Percentiles rank a stretch among this genome's conserved stretches.
Evolutionary conservation across 176 grass and related monocot species (phyloP).

Genomic region (Triticum turgidum): DNA sequence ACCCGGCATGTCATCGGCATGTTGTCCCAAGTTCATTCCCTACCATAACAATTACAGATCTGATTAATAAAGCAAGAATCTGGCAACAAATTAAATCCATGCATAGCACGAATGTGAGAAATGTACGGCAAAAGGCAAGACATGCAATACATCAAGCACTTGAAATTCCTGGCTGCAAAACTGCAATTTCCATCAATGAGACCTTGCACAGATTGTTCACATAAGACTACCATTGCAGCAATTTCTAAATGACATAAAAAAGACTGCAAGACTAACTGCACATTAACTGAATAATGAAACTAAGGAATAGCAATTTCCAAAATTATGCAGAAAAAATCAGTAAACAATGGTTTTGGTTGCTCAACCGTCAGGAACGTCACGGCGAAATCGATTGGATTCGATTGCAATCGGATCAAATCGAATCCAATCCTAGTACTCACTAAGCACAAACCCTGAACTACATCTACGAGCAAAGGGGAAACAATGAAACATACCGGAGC

Average conservation of each 20-base stretch:
- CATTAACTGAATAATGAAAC: not conserved
- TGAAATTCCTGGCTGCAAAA: not conserved
- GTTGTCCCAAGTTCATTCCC: not conserved
- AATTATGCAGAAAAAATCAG: not conserved
- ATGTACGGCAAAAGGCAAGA: not conserved
- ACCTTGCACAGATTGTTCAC: too few species aligned
- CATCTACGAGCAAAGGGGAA: too few species aligned
- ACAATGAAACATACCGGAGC: too few species aligned
- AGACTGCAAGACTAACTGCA: not conserved
- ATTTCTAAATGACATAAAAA: not conserved
- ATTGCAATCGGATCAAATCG: too few species aligned
- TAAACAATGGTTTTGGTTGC: not conserved
- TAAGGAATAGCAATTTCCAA: not conserved
- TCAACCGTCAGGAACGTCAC: not conserved
- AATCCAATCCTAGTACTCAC: too few species aligned
- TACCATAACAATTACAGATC: not conserved
- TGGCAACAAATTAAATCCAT: not conserved
- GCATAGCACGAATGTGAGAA: not conserved
- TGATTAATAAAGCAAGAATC: not conserved
- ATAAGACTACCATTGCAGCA: not conserved
- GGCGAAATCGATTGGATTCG: too few species aligned
- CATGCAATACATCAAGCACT: not conserved
- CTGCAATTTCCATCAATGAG: not conserved
- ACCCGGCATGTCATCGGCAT: not conserved
- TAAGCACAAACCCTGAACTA: too few species aligned